A percentile compares a stretch with the other conserved stretches of the same genome.
Conservation (phyloP, 495 filamentous ascomycete genomes). For the Lasiosphaeria hispida region DNA sequence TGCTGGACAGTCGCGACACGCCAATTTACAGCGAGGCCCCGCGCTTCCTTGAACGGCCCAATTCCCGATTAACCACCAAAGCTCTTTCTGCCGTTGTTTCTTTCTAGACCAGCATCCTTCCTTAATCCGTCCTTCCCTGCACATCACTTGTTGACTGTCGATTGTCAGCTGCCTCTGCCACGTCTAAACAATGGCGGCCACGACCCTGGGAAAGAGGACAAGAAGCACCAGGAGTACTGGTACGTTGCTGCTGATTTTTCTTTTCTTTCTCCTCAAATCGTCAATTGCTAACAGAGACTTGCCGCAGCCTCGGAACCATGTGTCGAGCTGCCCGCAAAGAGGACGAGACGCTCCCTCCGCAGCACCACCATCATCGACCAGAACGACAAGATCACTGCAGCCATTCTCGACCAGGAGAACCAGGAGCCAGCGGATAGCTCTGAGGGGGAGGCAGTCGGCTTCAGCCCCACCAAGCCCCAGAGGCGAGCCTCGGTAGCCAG, state of each 20-base stretch:
- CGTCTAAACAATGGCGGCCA: conserved; percentile 54
- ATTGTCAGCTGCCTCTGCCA: conserved; percentile 22
- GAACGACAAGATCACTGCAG: conserved; percentile 29
- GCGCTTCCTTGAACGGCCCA: conserved; percentile 14
- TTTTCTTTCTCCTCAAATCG: conserved; percentile 2
- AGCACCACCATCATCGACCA: conserved; percentile 6
- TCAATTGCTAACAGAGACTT: conserved; percentile 25
- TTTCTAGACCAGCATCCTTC: conserved; percentile 23
- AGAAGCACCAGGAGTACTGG: conserved; percentile 55
- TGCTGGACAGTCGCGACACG: conserved; percentile 11
- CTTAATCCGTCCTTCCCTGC: conserved; percentile 23
- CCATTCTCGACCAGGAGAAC: conserved; percentile 29
- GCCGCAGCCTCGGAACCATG: conserved; percentile 26
- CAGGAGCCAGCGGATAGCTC: conserved; percentile 14
- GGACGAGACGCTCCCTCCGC: conserved; percentile 56
- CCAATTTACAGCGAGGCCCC: conserved; percentile 14
- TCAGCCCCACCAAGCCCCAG: conserved; percentile 30
- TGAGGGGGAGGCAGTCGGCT: conserved; percentile 20
- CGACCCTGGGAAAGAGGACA: conserved; percentile 72
- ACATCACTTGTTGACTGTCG: neutral
- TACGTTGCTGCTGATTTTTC: conserved; percentile 42
- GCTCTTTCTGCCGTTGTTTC: neutral
- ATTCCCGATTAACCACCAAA: neutral
- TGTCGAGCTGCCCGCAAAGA: conserved; percentile 48
- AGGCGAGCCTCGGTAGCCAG: conserved; percentile 16